Base-by-base conservation (phyloP, 1,284 basidiomycete species). In the Tylopilus sp. region DNA sequence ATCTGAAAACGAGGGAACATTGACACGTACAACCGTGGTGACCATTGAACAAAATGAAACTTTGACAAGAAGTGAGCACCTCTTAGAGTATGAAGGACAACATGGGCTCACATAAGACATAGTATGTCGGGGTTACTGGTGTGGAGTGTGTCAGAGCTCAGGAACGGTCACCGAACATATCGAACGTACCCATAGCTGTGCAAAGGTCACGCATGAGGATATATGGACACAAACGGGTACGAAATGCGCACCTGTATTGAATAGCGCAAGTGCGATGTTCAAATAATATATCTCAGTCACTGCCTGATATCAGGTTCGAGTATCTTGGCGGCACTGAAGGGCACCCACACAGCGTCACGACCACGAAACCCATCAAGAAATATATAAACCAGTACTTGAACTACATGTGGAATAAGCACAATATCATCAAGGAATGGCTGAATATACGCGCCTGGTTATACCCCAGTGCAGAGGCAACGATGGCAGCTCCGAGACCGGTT, bases 261-360 rank as follows among this genome's bases (percentile, higher is more conserved):
- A 98, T 37, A 97, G 74, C 59, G 95, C 96, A 52, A 99, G 83
- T 18, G 96, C 96, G 62, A 95, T 89, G 74, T 98, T 99, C 56
- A 98, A 79, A 71, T 94, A 98, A 72, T 91, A 96, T 65, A 98
- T 92, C 69, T 97, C 92, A 52, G 87, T 85, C 45, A 95, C 85
- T 83, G 67, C 38, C 49, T 13, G 28, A 18, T 2, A 39, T 64
- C 41, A 60, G 26, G 19, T 30, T 61, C 64, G 68, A 16, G 48
- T 55, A 13, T 54, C 51, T 41, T 12, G 30, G 40, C 21, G 35
- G 29, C 19, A 16, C 28, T 34, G 36, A 29, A 21, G 40, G 35
- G 50, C 4, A 68, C 85, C 56, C 53, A 89, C 87, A 60, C 34
- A 96, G 72, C 1, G 96, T 98, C 37, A 92, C 72, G 40, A 85